Conservation (phyloP, 192 early-diverging fungal species). For the Backusella morwellensis region DNA sequence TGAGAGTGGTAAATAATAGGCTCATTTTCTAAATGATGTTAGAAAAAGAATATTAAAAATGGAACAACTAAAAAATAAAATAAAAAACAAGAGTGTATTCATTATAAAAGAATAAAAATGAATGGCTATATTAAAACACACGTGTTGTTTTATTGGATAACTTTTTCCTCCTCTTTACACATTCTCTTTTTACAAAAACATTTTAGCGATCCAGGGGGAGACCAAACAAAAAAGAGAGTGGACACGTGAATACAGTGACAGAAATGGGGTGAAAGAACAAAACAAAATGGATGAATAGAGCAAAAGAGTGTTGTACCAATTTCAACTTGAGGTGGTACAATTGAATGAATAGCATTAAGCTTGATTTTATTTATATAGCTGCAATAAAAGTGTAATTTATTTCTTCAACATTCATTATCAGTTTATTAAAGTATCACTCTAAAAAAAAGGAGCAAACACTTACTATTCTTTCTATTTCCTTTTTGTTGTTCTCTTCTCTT, state of each 20-base stretch:
- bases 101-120: not conserved
- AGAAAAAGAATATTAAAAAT: too few relatives aligned
- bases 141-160: not conserved
- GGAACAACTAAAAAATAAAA: too few relatives aligned
- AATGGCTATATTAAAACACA: not conserved
- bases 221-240: not conserved
- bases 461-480: not conserved
- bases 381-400: not conserved
- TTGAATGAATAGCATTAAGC: not conserved
- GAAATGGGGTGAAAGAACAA: not conserved
- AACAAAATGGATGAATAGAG: not conserved
- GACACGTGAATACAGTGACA: not conserved
- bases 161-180: not conserved
- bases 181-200: slow-evolving; percentile 2
- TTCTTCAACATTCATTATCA: not conserved
- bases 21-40: too few relatives aligned
- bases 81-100: too few relatives aligned
- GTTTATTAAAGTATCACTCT: not conserved
- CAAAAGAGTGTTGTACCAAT: not conserved
- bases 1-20: too few relatives aligned
- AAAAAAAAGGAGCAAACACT: not conserved
- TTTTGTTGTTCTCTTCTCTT: not conserved
- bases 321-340: not conserved
- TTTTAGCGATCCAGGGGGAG: not conserved
- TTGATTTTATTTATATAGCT: not conserved